phyloP scores from a whole-genome alignment of 139 green algal species.

The Coccomyxa sp. region DNA sequence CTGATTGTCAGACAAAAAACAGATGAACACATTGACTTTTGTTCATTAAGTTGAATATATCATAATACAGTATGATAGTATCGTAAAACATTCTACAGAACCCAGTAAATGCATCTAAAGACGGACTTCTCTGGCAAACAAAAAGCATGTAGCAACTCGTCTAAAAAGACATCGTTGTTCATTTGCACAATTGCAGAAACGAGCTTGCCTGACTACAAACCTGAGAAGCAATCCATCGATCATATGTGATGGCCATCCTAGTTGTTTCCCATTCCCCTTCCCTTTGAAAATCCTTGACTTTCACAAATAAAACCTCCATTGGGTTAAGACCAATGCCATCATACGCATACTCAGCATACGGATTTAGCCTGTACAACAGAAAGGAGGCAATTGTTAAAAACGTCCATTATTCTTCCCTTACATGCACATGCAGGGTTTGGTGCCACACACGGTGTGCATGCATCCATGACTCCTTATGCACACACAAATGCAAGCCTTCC shows the following conservation, averaged over 20 bases:
- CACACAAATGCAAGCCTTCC: background rate
- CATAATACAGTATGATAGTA: background rate
- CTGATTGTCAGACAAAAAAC: background rate
- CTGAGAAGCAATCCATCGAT: slow-evolving; percentile 21
- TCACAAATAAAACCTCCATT: slow-evolving; percentile 76
- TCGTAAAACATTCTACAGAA: background rate
- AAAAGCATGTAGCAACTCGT: background rate
- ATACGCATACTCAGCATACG: slow-evolving; percentile 36
- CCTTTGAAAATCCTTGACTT: slow-evolving; percentile 62
- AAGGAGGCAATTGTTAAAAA: background rate
- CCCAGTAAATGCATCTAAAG: background rate
- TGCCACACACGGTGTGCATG: background rate
- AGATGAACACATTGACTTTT: background rate
- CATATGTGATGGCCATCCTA: slow-evolving; percentile 17
- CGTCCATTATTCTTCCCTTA: too few species aligned
- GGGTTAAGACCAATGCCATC: slow-evolving; percentile 66
- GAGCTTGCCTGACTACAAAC: background rate
- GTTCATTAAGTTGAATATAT: background rate
- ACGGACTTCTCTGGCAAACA: background rate
- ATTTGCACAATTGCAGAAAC: background rate
- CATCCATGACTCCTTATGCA: background rate
- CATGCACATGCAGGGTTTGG: background rate
- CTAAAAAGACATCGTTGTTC: background rate
- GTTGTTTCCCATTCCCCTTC: slow-evolving; percentile 20
- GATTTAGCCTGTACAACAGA: slow-evolving; percentile 25